Evolutionary conservation across 2,329 filamentous ascomycete genomes (phyloP).

Genomic region (Aspergillus bombycis): DNA sequence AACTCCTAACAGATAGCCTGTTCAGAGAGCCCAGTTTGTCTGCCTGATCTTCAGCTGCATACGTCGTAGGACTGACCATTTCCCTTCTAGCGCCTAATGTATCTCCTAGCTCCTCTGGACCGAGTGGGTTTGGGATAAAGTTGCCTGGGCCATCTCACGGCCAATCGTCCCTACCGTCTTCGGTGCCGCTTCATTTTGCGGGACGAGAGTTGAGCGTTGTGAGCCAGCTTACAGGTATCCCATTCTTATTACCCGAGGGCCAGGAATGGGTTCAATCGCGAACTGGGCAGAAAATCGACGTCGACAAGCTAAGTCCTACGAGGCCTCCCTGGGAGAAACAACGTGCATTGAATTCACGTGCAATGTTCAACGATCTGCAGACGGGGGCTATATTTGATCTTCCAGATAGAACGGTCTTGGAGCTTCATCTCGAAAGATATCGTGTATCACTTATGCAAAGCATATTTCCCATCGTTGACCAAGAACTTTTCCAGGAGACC

Average conservation of each 20-base stretch:
- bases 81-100: constrained; percentile 16
- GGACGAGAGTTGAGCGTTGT: constrained; percentile 53
- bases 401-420: constrained; percentile 38
- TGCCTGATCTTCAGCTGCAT: background rate
- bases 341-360: constrained; percentile 26
- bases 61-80: background rate
- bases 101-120: constrained; percentile 21
- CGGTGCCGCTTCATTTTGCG: constrained; percentile 51
- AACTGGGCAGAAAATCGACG: constrained; percentile 44
- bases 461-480: constrained; percentile 55
- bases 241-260: constrained; percentile 53
- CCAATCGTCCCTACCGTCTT: constrained; percentile 27
- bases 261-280: constrained; percentile 53
- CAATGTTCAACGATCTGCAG: constrained; percentile 24
- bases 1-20: constrained; percentile 38
- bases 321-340: constrained; percentile 42
- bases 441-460: constrained; percentile 42
- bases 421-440: constrained; percentile 38
- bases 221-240: constrained; percentile 53
- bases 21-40: constrained; percentile 27
- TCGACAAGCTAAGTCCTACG: constrained; percentile 32
- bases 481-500: constrained; percentile 50
- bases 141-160: constrained; percentile 8
- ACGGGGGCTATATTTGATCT: constrained; percentile 34
- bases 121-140: constrained; percentile 10